Evolutionary conservation across 78 protist genomes (phyloP), one percentile per base, ranked within the genome.

Genomic region (Emiliania huxleyi): DNA sequence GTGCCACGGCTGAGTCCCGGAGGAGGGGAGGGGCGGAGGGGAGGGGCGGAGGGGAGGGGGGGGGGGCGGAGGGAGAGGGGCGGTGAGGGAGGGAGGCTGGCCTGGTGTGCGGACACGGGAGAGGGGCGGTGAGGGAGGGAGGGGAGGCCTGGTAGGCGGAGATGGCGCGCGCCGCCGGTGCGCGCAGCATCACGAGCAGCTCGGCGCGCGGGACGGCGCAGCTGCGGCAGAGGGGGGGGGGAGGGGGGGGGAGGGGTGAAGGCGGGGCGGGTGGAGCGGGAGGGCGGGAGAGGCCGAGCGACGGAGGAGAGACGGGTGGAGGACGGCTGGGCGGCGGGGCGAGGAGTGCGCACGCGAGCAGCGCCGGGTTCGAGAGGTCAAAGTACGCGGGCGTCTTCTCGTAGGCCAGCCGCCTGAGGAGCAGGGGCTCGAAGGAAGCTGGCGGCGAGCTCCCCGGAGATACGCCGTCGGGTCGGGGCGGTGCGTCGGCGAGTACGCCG

Each of bases 371-470:
- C 85, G 85, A 45, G 29, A 12, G 18, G 85, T 77, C 85, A 40
- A 77, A 40, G 46, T 77, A 77, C 0, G 85, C 85, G 19, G 85
- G 85, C 18, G 85, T 77, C 46, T 77, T 77, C 85, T 77, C 85
- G 23, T 18, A 77, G 33, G n/a, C 19, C 25, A 52, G 29, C 62
- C 15, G 8, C 62, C 15, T 52, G 8, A 52, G 29, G 29, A 52
- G 62, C 62, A 15, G 62, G 62, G n/a, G n/a, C n/a, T n/a, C n/a
- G n/a, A n/a, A n/a, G n/a, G n/a, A n/a, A n/a, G n/a, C n/a, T n/a
- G n/a, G n/a, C n/a, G n/a, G n/a, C n/a, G n/a, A n/a, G n/a, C n/a
- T n/a, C n/a, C n/a, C n/a, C n/a, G n/a, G n/a, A n/a, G n/a, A n/a
- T n/a, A n/a, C n/a, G n/a, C n/a, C n/a, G n/a, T n/a, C n/a, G n/a